A percentile compares a stretch with the other conserved stretches of the same genome.
Conservation (phyloP, 2,329 filamentous ascomycete genomes). For the Botryotinia convoluta region DNA sequence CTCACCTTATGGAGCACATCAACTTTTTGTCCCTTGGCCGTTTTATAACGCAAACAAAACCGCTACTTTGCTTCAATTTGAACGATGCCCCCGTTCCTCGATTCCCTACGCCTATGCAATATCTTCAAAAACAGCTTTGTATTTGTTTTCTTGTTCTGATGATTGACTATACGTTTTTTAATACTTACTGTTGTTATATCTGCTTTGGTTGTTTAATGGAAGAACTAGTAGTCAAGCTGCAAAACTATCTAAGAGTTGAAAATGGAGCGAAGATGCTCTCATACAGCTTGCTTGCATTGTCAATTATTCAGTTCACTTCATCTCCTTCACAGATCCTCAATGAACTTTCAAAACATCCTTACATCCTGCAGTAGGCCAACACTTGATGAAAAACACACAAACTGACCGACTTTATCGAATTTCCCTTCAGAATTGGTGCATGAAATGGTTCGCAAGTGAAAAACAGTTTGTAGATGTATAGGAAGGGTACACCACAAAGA, state of each 20-base stretch:
- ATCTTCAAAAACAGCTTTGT: neutral
- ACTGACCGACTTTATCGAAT: neutral
- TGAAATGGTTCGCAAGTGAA: neutral
- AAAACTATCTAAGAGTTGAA: neutral
- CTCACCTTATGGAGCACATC: neutral
- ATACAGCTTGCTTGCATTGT: neutral
- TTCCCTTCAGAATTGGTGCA: neutral
- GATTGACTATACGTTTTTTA: neutral
- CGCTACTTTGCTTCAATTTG: neutral
- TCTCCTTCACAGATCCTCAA: neutral
- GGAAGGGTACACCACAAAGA: neutral
- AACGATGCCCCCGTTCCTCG: neutral
- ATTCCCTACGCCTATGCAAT: too few relatives aligned
- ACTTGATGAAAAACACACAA: neutral
- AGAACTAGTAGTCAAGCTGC: neutral
- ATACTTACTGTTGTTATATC: neutral
- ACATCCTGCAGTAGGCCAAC: neutral
- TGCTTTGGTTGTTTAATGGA: neutral
- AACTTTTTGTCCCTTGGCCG: neutral
- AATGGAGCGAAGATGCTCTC: neutral
- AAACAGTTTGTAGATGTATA: neutral
- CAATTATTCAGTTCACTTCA: neutral
- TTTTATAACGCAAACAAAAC: neutral
- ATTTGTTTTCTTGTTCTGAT: neutral
- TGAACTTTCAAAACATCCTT: neutral